Evolutionary conservation across 768 basidiomycete species (phyloP).

Genomic region (Leucosporidium creatinivorum): DNA sequence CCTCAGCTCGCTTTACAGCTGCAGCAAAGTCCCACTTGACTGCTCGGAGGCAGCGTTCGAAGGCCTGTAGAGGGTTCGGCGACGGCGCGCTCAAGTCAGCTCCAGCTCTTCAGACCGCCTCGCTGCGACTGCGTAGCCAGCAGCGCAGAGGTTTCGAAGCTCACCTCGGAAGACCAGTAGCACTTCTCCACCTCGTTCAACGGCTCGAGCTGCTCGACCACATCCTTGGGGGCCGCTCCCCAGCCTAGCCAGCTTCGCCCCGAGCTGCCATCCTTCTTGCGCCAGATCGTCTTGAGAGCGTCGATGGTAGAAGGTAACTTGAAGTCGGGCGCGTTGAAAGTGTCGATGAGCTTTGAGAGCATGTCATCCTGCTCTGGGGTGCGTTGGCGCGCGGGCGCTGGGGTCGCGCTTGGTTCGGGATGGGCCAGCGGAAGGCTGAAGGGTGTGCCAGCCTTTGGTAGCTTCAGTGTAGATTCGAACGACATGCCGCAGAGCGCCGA

Average conservation of each 20-base stretch:
- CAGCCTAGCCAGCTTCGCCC: slow-evolving; percentile 19
- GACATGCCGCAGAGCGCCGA: too few relatives aligned
- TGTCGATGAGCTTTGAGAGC: slow-evolving; percentile 26
- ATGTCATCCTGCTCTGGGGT: slow-evolving; percentile 23
- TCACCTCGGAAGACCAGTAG: slow-evolving; percentile 30
- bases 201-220: slow-evolving; percentile 1
- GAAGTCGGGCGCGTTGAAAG: slow-evolving; percentile 31
- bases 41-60: slow-evolving; percentile 68
- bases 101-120: not conserved
- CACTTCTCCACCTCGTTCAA: slow-evolving; percentile 32
- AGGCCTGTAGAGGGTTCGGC: slow-evolving; percentile 12
- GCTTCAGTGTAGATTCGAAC: not conserved
- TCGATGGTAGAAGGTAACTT: slow-evolving; percentile 23
- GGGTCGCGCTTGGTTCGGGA: slow-evolving; percentile 6
- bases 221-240: slow-evolving; percentile 27
- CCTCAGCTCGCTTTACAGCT: slow-evolving; percentile 61
- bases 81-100: not conserved
- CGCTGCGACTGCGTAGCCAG: not conserved
- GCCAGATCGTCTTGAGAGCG: slow-evolving; percentile 21
- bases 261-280: slow-evolving; percentile 36
- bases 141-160: too few relatives aligned
- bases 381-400: slow-evolving; percentile 18
- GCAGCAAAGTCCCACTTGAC: slow-evolving; percentile 58
- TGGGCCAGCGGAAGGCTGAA: slow-evolving; percentile 23
- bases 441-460: not conserved